Conservation (phyloP, 2,329 filamentous ascomycete species). For the Fusarium devonianum region DNA sequence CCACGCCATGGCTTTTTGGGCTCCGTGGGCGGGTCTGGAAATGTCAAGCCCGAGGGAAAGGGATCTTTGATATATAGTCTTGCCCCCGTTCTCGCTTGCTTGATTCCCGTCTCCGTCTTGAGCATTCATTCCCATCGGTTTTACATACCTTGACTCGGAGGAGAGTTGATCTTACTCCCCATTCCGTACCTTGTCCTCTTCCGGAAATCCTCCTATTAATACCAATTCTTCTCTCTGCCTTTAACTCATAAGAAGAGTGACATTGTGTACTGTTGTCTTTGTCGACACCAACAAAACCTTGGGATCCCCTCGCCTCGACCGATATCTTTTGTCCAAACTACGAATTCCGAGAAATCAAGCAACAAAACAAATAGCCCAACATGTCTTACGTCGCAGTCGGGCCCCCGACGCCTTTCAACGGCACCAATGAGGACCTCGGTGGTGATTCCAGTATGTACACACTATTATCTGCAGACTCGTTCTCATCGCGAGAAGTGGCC, state of each 20-base stretch:
- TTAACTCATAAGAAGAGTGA: too few species aligned
- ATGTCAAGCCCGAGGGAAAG: not conserved
- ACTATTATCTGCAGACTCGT: too few species aligned
- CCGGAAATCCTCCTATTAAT: not conserved
- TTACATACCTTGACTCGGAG: not conserved
- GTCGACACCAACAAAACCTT: too few species aligned
- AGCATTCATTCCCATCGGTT: slow-evolving; percentile 12
- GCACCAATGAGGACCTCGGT: slow-evolving; percentile 69
- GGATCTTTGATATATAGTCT: slow-evolving; percentile 21
- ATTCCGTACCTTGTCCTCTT: too few species aligned
- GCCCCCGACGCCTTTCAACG: slow-evolving; percentile 67
- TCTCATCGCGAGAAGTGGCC: not conserved
- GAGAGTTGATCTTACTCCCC: not conserved
- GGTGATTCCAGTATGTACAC: slow-evolving; percentile 76
- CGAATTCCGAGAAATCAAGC: slow-evolving; percentile 12
- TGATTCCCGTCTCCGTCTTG: slow-evolving; percentile 3
- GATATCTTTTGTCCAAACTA: not conserved
- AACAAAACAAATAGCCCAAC: slow-evolving; percentile 28
- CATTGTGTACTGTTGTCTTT: too few species aligned
- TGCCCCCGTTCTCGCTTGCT: slow-evolving; percentile 8
- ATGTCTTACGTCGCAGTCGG: slow-evolving; percentile 70
- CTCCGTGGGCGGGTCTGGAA: not conserved
- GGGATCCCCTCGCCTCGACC: not conserved
- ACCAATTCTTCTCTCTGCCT: not conserved
- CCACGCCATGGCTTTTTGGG: not conserved